Evolutionary conservation across 371 early-diverging fungal species (phyloP), one percentile per base, ranked within the genome.

Genomic region (Actinomucor elegans): DNA sequence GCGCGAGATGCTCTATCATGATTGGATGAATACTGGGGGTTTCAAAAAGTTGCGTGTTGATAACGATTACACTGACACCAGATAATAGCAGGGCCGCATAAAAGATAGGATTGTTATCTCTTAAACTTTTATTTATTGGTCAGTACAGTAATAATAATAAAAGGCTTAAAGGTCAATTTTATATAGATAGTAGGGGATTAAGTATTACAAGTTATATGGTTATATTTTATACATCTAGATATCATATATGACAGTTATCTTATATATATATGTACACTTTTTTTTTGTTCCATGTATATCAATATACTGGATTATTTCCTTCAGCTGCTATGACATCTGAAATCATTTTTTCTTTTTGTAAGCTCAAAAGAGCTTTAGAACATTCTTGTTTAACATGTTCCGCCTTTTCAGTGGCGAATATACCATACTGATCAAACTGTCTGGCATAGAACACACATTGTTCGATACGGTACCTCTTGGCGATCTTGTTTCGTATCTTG

Each of bases 371-470:
- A 0, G 55, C 64, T n/a, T 64, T 64, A 5, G 69, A 61, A 46
- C 73, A 73, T 45, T 69, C 69, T 46, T 64, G 61, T 35, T 67
- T 66, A 5, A 69, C 65, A 43, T 73, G 73, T 4, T 55, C 54
- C 21, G 67, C 65, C 31, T 46, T 53, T 11, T 61, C 57, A 0
- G 64, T 51, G 31, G 61, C 51, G 36, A 63, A 69, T 5, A 59
- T 21, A 9, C 55, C 57, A 5, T 29, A 23, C 27, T 66, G 67
- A 48, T 69, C 67, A 44, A 67, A 69, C 32, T 69, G 64, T 35
- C 73, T 55, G 1, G 73, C 73, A 53, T 66, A 73, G 36, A 66
- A 69, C 21, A 67, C 69, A 51, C 73, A 73, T 51, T 64, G 62
- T 47, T 73, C 73, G 20, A 68, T 53, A 18, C 69, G 69, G 44